Conservation (phyloP, 768 basidiomycete species). For the Podaxis carcinomalis region DNA sequence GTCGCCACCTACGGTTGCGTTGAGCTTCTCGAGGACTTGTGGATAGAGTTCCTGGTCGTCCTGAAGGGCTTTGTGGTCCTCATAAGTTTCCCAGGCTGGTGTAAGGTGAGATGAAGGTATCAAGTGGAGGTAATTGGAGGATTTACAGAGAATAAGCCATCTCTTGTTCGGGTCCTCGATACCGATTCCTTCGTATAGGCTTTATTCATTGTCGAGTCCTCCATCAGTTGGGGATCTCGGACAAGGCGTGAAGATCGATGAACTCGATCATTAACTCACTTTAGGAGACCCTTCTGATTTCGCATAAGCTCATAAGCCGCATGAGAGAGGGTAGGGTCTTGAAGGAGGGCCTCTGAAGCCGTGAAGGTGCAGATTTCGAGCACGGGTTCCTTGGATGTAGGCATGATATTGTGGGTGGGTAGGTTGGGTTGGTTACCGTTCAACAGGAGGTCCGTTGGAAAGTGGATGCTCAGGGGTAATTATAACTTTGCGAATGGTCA, state of each 20-base stretch:
- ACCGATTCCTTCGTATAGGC: slow-evolving; percentile 1
- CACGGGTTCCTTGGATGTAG: background rate
- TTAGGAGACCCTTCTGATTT: background rate
- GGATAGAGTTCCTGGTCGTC: background rate
- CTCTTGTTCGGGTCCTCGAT: slow-evolving; percentile 2
- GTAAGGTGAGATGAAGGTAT: background rate
- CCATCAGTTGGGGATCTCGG: background rate
- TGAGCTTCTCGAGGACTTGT: background rate
- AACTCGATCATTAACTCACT: background rate
- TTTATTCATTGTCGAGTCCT: background rate
- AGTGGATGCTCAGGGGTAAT: background rate
- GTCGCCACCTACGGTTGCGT: background rate
- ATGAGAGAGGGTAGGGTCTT: background rate
- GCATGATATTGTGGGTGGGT: background rate
- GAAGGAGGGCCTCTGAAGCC: background rate
- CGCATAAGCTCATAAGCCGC: background rate
- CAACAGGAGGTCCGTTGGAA: background rate
- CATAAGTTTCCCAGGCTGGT: slow-evolving; percentile 5
- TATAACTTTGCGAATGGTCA: background rate
- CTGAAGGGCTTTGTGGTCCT: slow-evolving; percentile 3
- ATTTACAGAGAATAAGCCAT: background rate
- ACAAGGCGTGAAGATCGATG: background rate
- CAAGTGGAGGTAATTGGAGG: background rate
- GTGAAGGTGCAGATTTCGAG: slow-evolving; percentile 2
- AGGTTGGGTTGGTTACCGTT: background rate